Evolutionary conservation across 2,329 filamentous ascomycete species (phyloP).

Genomic region (Celoporthe dispersa): DNA sequence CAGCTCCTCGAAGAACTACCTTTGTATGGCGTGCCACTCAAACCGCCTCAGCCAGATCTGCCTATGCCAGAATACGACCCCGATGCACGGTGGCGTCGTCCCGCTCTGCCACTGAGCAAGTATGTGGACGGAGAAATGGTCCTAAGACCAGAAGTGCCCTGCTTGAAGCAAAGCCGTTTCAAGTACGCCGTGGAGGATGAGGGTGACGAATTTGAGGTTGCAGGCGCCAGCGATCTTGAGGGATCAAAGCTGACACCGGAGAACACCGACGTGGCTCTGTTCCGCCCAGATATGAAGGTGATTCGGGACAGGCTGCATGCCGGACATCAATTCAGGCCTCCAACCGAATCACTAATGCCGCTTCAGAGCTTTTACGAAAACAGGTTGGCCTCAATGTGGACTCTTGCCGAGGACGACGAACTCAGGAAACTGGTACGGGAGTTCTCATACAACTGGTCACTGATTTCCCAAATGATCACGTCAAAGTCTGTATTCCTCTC

Average conservation of each 20-base stretch:
- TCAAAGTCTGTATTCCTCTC: slow-evolving; percentile 79
- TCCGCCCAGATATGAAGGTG: slow-evolving; percentile 85
- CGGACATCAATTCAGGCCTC: slow-evolving; percentile 89
- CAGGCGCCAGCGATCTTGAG: slow-evolving; percentile 41
- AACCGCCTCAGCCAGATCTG: slow-evolving; percentile 61
- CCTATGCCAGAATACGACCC: slow-evolving; percentile 64
- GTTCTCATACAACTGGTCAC: slow-evolving; percentile 96
- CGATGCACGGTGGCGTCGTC: slow-evolving; percentile 73
- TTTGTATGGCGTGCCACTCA: slow-evolving; percentile 70
- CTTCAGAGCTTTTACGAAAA: slow-evolving; percentile 88
- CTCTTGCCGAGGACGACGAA: slow-evolving; percentile 86
- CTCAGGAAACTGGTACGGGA: slow-evolving; percentile 83
- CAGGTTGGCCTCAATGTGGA: slow-evolving; percentile 88
- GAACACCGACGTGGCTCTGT: slow-evolving; percentile 80
- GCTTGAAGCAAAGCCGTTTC: slow-evolving; percentile 80
- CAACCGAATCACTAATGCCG: slow-evolving; percentile 90
- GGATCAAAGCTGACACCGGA: slow-evolving; percentile 63
- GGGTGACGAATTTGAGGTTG: slow-evolving; percentile 53
- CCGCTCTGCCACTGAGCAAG: slow-evolving; percentile 84
- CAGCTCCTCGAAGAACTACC: slow-evolving; percentile 81
- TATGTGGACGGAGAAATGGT: slow-evolving; percentile 82
- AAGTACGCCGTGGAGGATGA: slow-evolving; percentile 76
- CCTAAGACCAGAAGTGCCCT: slow-evolving; percentile 67
- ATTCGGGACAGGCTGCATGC: slow-evolving; percentile 90
- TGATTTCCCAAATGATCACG: slow-evolving; percentile 82